These are phyloP conservation scores for Apiotrichum veenhuisii DNA, from an alignment of 1,284 basidiomycete species.

Conservation along the genomic window DNA sequence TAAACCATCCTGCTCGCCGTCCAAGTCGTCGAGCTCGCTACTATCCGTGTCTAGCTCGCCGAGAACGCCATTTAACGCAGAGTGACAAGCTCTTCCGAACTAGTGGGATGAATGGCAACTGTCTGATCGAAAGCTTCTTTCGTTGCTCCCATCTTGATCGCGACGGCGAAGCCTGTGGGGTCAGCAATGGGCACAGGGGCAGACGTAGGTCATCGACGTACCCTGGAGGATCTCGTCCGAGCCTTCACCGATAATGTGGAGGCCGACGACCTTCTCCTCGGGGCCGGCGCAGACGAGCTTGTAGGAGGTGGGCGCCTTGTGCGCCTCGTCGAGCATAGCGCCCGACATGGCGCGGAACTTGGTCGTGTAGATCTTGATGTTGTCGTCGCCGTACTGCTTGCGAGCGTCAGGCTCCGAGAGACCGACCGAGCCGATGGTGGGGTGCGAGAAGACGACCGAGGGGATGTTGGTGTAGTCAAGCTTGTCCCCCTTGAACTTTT, in stretches of 20 bases:
- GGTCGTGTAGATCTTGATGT: constrained; percentile 81
- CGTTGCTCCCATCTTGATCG: constrained; percentile 89
- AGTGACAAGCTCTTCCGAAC: constrained; percentile 49
- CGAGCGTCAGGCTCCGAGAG: constrained; percentile 85
- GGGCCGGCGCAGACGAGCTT: constrained; percentile 83
- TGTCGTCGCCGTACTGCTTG: constrained; percentile 76
- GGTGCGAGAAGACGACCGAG: constrained; percentile 94
- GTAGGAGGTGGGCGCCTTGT: constrained; percentile 90
- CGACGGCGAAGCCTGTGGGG: constrained; percentile 61
- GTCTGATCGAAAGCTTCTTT: constrained; percentile 83
- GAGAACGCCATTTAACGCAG: constrained; percentile 11
- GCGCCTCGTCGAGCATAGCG: constrained; percentile 73
- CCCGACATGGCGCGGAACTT: constrained; percentile 79
- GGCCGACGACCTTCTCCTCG: constrained; percentile 89
- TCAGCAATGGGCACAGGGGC: neutral
- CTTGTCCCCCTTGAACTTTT: constrained; percentile 80
- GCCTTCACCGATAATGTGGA: constrained; percentile 87
- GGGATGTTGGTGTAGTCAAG: constrained; percentile 88
- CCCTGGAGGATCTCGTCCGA: neutral
- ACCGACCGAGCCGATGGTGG: constrained; percentile 86
- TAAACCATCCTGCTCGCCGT: too few relatives aligned
- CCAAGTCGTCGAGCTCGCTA: too few relatives aligned
- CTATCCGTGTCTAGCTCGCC: too few relatives aligned
- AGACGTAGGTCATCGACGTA: neutral
- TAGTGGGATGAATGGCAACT: constrained; percentile 70